Evolutionary conservation across 2,329 filamentous ascomycete species (phyloP), one percentile per base, ranked within the genome.

Genomic region (Cyanodermella asteris): DNA sequence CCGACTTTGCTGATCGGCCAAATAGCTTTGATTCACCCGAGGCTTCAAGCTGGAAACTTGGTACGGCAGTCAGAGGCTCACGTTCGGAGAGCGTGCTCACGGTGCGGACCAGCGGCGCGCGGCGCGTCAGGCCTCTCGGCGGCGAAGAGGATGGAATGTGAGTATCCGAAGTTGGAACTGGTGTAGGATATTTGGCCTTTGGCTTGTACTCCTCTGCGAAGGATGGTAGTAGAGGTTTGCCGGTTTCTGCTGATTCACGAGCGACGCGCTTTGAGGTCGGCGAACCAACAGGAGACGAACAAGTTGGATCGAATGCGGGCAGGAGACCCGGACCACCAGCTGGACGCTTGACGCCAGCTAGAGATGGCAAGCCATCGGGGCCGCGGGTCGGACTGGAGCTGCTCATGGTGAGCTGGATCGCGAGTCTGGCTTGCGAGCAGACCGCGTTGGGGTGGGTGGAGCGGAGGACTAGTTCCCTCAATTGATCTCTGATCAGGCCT

Each of bases 1-100:
- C 91, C 9, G 82, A 91, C 49, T 80, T 84, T 53, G 78, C 91
- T 5, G 82, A 93, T 36, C 87, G 68, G 34, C 87, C 87, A 73
- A 97, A 87, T 32, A 74, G 61, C 17, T 91, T 53, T 9, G 69
- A 56, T 39, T 91, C 77, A 34, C 84, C 82, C 49, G 75, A 78
- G 36, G 71, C 72, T 27, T 72, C 70, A 11, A 94, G 64, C 44
- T 77, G 67, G 34, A 94, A 59, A 13, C 71, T 69, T n/a, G 81
- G 80, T 25, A 97, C 71, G 25, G 74, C 65, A 26, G 72, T 72
- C 25, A 97, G 62, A 20, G 87, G 87, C 38, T 68, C 68, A 41
- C 87, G 74, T 54, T 91, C 81, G 3, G 76, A 74, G 29, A 69
- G 53, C 28, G 58, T 53, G 13, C 70, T 72, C 37, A 65, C 57